phyloP scores from a whole-genome alignment of 2,329 filamentous ascomycete genomes.

The Tolypocladium paradoxum region DNA sequence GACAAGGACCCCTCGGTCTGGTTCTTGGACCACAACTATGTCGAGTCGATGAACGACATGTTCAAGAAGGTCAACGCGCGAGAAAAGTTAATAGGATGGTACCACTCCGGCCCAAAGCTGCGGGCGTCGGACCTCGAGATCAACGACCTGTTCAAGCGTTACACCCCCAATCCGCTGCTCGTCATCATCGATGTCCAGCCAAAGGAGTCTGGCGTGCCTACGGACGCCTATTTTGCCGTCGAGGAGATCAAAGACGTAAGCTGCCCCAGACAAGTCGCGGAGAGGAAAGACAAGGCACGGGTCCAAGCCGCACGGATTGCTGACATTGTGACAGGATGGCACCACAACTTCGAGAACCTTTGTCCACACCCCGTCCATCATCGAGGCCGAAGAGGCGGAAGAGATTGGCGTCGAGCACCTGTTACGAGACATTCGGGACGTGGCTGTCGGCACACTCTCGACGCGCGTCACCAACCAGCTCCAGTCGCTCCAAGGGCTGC shows the following conservation, averaged over 20 bases:
- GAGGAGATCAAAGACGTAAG: conserved; percentile 98
- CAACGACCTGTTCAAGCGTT: conserved; percentile 99
- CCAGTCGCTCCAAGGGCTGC: conserved; percentile 91
- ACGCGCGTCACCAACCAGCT: conserved; percentile 96
- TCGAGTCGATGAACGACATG: conserved; percentile 99
- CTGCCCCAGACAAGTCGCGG: conserved; percentile 6
- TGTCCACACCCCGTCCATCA: conserved; percentile 94
- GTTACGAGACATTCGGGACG: conserved; percentile 93
- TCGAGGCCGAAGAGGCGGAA: conserved; percentile 97
- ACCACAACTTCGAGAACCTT: conserved; percentile 96
- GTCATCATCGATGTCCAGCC: conserved; percentile 98
- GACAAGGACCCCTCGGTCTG: conserved; percentile 97
- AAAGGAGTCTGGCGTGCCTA: conserved; percentile 94
- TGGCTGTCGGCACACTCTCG: conserved; percentile 91
- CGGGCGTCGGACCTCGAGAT: conserved; percentile 95
- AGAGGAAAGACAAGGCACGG: not conserved
- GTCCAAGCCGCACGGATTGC: not conserved
- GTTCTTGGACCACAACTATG: conserved; percentile 99
- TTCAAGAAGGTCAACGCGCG: conserved; percentile 99
- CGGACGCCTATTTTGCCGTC: conserved; percentile 97
- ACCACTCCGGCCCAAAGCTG: conserved; percentile 95
- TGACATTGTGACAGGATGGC: conserved; percentile 56
- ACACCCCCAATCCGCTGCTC: conserved; percentile 89
- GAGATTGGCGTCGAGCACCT: conserved; percentile 98
- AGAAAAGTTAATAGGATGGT: conserved; percentile 99